Evolutionary conservation across 441 rosid species (phyloP), one percentile per base, ranked within the genome.

Genomic region (Melastoma candidum): DNA sequence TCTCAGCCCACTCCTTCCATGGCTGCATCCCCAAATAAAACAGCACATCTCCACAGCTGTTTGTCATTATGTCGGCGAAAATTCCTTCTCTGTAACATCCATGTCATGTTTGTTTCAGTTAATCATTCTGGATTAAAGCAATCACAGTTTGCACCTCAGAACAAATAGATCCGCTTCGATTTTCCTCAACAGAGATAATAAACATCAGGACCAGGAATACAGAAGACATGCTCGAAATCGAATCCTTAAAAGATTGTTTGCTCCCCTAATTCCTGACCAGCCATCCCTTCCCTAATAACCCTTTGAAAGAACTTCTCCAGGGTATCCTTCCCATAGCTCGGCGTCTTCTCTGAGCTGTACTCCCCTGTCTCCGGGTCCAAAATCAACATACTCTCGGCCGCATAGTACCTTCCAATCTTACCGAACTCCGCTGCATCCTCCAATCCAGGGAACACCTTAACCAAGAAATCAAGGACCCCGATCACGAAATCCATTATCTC

Each of bases 381-480:
- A 63, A 87, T 9, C 77, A 90, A 61, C 95, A 87, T 87, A 64
- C 98, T 92, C 72, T 92, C 96, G 1, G 87, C 96, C 0, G 98
- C 96, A 57, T 90, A 90, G 39, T 87, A 90, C 77, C 95, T 77
- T 51, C 95, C 96, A 1, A 90, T 90, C 68, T 87, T 90, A 56
- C 96, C 98, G 65, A 74, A 90, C 81, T 90, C 98, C 0, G 96
- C 98, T 4, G 95, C 90, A 22, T 90, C 98, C 70, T 79, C 93
- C 80, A 87, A 57, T 0, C 77, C 49, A 51, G 96, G 98, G 61
- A 90, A 78, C 44, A 90, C 62, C 73, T 80, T 83, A 2, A 79
- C 82, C 7, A 87, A 67, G 57, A 71, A 79, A 69, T 85, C 95
- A 51, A 92, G 88, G 12, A 72, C 47, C 0, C 84, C 85, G 22